Base-by-base conservation (phyloP, 257 asterid genomes). In the Gardenia jasminoides region DNA sequence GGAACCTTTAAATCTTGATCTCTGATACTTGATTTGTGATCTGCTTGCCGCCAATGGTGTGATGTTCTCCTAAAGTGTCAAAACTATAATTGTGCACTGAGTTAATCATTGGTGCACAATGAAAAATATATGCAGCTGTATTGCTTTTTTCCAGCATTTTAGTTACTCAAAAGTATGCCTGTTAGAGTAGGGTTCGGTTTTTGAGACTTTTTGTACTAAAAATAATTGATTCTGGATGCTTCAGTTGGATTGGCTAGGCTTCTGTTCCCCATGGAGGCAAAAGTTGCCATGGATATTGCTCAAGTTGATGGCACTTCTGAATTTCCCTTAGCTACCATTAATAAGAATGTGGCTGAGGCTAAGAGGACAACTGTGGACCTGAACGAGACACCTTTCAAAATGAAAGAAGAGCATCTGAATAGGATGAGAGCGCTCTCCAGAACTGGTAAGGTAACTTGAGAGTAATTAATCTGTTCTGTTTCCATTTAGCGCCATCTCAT, bases 251-350 rank as follows among this genome's bases (percentile, higher is more conserved):
- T 95, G 89, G 99, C 99, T 80, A 90, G 85, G 76, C 89, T 89
- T 83, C 88, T 93, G 22, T 95, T 95, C 80, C 99, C 99, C 36
- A 88, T 84, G 85, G 98, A 94, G 90, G 98, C 99, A 58, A 88
- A 86, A 79, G 97, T 94, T 80, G 98, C 98, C 82, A 94, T 95
- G 98, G 99, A 93, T 79, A 95, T 95, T 79, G 97, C 98, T 88
- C 97, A 90, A 85, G 99, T 93, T 81, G 99, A 90, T 71, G 97
- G 88, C 81, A 90, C 97, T 36, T 86, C 91, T 10, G 92, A 88
- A 74, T 86, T 83, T 84, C 88, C 85, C 44, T 87, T 91, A 64
- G 84, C 80, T 68, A 81, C 86, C 83, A 80, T 80, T 68, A 76
- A 74, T 71, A 85, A 80, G 81, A 87, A 84, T 50, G 76, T 82